Evolutionary conservation across 805 yeast species (phyloP).

Genomic region (Saturnispora bothae): DNA sequence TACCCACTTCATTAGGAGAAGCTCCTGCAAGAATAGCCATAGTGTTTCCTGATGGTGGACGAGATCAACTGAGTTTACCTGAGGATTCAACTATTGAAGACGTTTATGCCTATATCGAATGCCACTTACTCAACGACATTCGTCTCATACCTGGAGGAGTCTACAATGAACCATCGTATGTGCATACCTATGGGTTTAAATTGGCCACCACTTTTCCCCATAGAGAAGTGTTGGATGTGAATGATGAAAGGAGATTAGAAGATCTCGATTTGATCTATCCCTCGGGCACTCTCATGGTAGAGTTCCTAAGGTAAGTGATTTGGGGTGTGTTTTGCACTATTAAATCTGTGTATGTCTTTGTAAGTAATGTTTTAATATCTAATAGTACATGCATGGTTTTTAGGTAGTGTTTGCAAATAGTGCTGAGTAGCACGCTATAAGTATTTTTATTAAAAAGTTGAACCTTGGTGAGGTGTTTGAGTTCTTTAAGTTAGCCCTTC

Average conservation of each 20-base stretch:
- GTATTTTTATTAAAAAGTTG: too few species aligned
- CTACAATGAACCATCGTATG: slow-evolving; percentile 25
- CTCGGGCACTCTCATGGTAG: slow-evolving; percentile 39
- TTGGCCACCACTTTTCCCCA: slow-evolving; percentile 46
- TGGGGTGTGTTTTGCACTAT: too few species aligned
- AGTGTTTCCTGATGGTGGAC: slow-evolving; percentile 50
- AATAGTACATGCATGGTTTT: too few species aligned
- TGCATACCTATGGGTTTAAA: slow-evolving; percentile 38
- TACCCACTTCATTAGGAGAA: slow-evolving; percentile 17
- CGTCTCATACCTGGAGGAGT: slow-evolving; percentile 24
- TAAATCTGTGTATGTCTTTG: too few species aligned
- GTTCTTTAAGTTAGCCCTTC: too few species aligned
- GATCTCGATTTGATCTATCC: slow-evolving; percentile 47
- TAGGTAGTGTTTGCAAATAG: too few species aligned
- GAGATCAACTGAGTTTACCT: slow-evolving; percentile 42
- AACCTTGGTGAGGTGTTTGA: too few species aligned
- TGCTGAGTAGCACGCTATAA: too few species aligned
- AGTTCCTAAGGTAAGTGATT: not conserved
- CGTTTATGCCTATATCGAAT: slow-evolving; percentile 62
- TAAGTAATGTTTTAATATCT: too few species aligned
- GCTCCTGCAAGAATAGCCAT: slow-evolving; percentile 56
- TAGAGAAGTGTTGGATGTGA: slow-evolving; percentile 33
- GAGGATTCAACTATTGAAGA: slow-evolving; percentile 44
- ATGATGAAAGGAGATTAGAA: slow-evolving; percentile 23
- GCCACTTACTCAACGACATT: slow-evolving; percentile 22